Percentiles rank a stretch among this genome's conserved stretches.
These are phyloP conservation scores for Cryptosporidium sp. DNA, from an alignment of 169 alveolate species.

Conservation along the genomic window DNA sequence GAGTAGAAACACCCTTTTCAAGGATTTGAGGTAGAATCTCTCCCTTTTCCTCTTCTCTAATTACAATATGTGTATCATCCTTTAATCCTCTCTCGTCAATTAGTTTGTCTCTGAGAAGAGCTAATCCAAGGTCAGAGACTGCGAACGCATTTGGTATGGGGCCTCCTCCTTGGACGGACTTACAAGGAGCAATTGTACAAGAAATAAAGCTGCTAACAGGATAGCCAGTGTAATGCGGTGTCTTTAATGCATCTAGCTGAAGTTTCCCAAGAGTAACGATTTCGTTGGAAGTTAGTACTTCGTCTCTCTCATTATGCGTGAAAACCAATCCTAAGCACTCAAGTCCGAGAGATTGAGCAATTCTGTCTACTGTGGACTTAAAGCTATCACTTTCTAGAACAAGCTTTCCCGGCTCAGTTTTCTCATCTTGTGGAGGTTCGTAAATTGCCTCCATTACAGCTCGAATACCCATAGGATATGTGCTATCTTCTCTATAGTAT, in stretches of 20 bases:
- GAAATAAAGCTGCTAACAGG: conserved; percentile 85
- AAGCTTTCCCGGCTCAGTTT: conserved; percentile 77
- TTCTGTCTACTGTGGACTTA: conserved; percentile 86
- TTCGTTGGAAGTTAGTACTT: conserved; percentile 93
- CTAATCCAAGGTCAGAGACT: conserved; percentile 88
- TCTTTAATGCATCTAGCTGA: conserved; percentile 66
- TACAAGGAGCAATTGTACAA: conserved; percentile 87
- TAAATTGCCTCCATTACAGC: conserved; percentile 97
- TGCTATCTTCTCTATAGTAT: conserved; percentile 96
- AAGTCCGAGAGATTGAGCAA: conserved; percentile 93
- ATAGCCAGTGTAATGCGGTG: conserved; percentile 85
- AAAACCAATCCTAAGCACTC: conserved; percentile 96
- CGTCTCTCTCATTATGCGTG: conserved; percentile 94
- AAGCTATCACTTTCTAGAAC: conserved; percentile 77
- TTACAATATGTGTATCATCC: conserved; percentile 76
- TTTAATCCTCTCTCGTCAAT: conserved; percentile 79
- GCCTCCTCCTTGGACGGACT: conserved; percentile 82
- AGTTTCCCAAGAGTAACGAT: conserved; percentile 82
- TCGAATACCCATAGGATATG: conserved; percentile 96
- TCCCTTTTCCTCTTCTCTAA: conserved; percentile 76
- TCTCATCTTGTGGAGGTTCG: conserved; percentile 95
- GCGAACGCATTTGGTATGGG: conserved; percentile 88
- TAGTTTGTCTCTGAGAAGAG: conserved; percentile 80
- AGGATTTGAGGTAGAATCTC: conserved; percentile 84
- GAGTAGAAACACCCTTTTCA: conserved; percentile 84